phyloP scores from a whole-genome alignment of 306 rosid genomes.

The Medicago lupulina region DNA sequence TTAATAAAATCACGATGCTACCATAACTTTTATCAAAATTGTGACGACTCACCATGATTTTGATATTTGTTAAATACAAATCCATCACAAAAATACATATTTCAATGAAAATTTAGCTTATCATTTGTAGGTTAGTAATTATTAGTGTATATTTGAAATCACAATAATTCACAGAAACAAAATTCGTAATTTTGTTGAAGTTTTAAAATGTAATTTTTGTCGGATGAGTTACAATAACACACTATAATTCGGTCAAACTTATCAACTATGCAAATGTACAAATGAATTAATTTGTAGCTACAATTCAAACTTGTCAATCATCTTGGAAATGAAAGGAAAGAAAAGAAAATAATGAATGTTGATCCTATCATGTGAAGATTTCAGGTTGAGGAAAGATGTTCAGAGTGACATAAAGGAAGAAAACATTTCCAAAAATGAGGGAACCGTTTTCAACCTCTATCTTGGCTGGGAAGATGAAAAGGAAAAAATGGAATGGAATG shows the following conservation, averaged over 20 bases:
- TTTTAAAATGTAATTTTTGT: no score
- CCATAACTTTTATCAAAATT: not conserved
- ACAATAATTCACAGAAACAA: no score
- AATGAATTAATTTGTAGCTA: not conserved
- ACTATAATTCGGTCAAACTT: no score
- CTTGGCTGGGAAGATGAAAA: slow-evolving; percentile 37
- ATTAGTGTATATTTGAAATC: no score
- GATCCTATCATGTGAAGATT: slow-evolving; percentile 50
- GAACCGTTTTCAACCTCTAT: slow-evolving; percentile 40
- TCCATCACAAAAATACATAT: not conserved
- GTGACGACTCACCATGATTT: not conserved
- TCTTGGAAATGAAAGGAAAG: slow-evolving; percentile 33
- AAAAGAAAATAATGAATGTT: slow-evolving; percentile 41
- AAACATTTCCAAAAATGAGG: slow-evolving; percentile 38
- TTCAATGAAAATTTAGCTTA: no score
- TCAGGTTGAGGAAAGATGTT: slow-evolving; percentile 38
- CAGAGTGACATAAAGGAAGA: slow-evolving; percentile 36
- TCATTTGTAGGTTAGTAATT: no score
- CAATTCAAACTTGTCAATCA: slow-evolving; percentile 28
- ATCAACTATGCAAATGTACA: not conserved
- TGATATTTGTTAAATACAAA: not conserved
- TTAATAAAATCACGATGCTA: not conserved
- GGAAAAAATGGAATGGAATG: slow-evolving; percentile 47
- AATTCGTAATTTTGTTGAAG: no score
- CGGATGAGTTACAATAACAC: no score